Conservation (phyloP, 1,139 yeast species). For the Debaryomyces sp. region DNA sequence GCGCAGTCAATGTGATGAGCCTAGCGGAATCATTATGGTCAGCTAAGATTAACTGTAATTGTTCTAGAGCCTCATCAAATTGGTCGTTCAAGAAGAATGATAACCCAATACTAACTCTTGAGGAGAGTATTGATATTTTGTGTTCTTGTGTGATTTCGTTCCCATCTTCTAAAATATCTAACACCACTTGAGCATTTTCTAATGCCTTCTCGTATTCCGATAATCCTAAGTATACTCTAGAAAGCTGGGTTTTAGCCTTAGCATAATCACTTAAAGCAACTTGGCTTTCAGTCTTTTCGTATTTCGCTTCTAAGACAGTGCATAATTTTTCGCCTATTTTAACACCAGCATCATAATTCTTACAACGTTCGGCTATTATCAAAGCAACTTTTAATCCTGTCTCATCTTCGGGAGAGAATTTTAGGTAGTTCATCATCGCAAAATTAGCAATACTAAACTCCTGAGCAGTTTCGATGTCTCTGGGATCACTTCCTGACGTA, state of each 20-base stretch:
- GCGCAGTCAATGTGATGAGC: constrained; percentile 74
- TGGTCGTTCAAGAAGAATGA: constrained; percentile 63
- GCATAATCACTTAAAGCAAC: constrained; percentile 53
- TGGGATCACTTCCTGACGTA: constrained; percentile 41
- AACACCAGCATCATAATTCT: constrained; percentile 58
- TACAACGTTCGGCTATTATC: constrained; percentile 70
- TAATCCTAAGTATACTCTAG: constrained; percentile 69
- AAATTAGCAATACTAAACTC: constrained; percentile 67
- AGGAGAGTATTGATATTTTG: constrained; percentile 47
- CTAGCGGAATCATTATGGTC: constrained; percentile 51
- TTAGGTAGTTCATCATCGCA: constrained; percentile 75
- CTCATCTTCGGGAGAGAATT: constrained; percentile 63
- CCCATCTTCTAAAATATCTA: constrained; percentile 50
- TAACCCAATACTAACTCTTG: constrained; percentile 70
- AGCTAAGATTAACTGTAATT: constrained; percentile 62
- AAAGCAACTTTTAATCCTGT: constrained; percentile 64
- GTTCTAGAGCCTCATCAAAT: constrained; percentile 65
- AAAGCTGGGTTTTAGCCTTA: constrained; percentile 63
- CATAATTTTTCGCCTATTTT: constrained; percentile 51
- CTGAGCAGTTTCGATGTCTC: constrained; percentile 61
- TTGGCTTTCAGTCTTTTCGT: constrained; percentile 59
- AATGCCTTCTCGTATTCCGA: constrained; percentile 59
- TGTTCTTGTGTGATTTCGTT: constrained; percentile 23
- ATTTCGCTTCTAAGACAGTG: constrained; percentile 53
- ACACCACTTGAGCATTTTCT: constrained; percentile 60